Conservation (phyloP, 306 rosid species). For the Rosa chinensis region DNA sequence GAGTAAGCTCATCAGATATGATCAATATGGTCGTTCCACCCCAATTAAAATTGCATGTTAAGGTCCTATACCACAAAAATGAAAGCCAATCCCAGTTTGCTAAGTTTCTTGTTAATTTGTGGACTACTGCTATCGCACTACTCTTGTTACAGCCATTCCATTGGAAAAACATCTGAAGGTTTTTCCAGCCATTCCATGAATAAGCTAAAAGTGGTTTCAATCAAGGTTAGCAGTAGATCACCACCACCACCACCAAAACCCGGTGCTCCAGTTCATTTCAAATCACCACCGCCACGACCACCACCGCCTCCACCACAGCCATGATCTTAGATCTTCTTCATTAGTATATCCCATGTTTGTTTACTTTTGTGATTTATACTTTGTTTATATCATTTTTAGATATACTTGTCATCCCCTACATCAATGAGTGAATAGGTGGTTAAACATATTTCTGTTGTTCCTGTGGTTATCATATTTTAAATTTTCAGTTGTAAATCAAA, state of each 20-base stretch:
- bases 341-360: background rate
- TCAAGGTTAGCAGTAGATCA: background rate
- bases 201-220: background rate
- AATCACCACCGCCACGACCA: background rate
- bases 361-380: too few relatives aligned
- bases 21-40: background rate
- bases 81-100: background rate
- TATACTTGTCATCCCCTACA: too few relatives aligned
- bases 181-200: background rate
- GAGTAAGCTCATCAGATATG: background rate
- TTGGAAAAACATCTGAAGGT: background rate
- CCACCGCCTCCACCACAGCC: background rate
- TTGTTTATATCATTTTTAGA: too few relatives aligned
- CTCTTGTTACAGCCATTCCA: background rate
- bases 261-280: background rate
- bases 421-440: too few relatives aligned
- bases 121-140: background rate
- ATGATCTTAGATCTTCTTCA: background rate
- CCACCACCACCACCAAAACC: background rate
- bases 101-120: background rate
- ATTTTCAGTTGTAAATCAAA: too few relatives aligned
- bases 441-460: too few relatives aligned
- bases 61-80: background rate
- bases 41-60: background rate
- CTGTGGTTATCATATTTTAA: too few relatives aligned